Percentiles rank a stretch among this genome's conserved stretches.
These are phyloP conservation scores for Geotrichum aggregatum DNA, from an alignment of 1,139 yeast species.

Conservation along the genomic window DNA sequence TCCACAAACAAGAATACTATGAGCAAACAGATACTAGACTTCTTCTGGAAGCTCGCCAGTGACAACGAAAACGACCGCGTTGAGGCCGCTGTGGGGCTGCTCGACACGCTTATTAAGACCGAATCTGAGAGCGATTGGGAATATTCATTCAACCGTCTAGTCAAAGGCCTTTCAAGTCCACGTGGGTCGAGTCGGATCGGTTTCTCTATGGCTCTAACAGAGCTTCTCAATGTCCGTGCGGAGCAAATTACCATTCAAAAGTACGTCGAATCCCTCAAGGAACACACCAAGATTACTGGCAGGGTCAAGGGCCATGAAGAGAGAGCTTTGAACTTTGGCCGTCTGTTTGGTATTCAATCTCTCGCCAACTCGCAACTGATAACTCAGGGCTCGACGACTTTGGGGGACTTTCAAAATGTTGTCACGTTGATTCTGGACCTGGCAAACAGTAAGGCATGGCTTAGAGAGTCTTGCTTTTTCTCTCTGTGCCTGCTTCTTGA, in stretches of 20 bases:
- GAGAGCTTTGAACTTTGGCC: conserved; percentile 75
- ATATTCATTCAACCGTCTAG: conserved; percentile 72
- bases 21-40: conserved; percentile 43
- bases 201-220: conserved; percentile 82
- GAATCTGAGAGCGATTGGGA: conserved; percentile 62
- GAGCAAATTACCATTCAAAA: conserved; percentile 39
- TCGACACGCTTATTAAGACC: conserved; percentile 50
- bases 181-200: conserved; percentile 85
- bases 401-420: conserved; percentile 39
- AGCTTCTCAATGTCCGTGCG: conserved; percentile 51
- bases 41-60: conserved; percentile 73
- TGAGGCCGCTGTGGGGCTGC: conserved; percentile 62
- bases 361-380: conserved; percentile 57
- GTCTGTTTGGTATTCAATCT: conserved; percentile 78
- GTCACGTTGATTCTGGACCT: conserved; percentile 53
- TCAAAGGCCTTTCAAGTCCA: conserved; percentile 76
- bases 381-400: conserved; percentile 31
- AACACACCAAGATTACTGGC: conserved; percentile 44
- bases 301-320: conserved; percentile 74
- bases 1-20: conserved; percentile 11
- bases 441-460: conserved; percentile 71
- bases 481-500: conserved; percentile 57
- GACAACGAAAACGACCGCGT: conserved; percentile 71
- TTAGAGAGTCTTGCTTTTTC: conserved; percentile 73
- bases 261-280: conserved; percentile 46